phyloP scores from a whole-genome alignment of 139 green algal species.

The Chlamydomonas sphaeroides region DNA sequence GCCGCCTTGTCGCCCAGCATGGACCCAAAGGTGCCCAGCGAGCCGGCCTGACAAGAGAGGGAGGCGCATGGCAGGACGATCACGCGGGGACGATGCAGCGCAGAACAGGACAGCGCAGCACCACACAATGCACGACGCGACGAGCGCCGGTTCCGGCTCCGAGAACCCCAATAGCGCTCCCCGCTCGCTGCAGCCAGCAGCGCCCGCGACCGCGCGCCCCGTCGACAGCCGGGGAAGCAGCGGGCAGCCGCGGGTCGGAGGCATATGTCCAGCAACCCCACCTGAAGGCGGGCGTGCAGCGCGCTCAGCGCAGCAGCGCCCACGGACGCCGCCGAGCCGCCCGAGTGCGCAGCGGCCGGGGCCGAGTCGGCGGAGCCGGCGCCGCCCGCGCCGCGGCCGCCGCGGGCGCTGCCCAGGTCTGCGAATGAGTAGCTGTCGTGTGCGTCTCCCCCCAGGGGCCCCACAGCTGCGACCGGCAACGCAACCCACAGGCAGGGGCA shows the following conservation, averaged over 20 bases:
- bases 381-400: not conserved
- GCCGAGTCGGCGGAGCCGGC: not conserved
- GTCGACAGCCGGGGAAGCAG: too few relatives aligned
- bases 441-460: not conserved
- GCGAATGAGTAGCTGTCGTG: slow-evolving; percentile 52
- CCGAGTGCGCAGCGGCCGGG: not conserved
- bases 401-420: slow-evolving; percentile 40
- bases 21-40: slow-evolving; percentile 48
- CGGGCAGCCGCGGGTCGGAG: too few relatives aligned
- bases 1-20: slow-evolving; percentile 66
- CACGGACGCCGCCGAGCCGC: slow-evolving; percentile 27
- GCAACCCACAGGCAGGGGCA: too few relatives aligned
- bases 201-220: too few relatives aligned
- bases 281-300: slow-evolving; percentile 48
- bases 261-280: not conserved
- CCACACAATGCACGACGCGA: too few relatives aligned
- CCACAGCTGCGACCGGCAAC: too few relatives aligned
- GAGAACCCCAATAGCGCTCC: too few relatives aligned
- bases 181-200: too few relatives aligned
- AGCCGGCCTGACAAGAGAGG: slow-evolving; percentile 25
- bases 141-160: too few relatives aligned
- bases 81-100: too few relatives aligned
- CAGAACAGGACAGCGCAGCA: too few relatives aligned
- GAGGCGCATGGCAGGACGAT: too few relatives aligned
- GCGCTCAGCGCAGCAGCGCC: slow-evolving; percentile 51